These are phyloP conservation scores for Diplocarpon mali DNA, from an alignment of 2,329 filamentous ascomycete genomes.

Conservation along the genomic window DNA sequence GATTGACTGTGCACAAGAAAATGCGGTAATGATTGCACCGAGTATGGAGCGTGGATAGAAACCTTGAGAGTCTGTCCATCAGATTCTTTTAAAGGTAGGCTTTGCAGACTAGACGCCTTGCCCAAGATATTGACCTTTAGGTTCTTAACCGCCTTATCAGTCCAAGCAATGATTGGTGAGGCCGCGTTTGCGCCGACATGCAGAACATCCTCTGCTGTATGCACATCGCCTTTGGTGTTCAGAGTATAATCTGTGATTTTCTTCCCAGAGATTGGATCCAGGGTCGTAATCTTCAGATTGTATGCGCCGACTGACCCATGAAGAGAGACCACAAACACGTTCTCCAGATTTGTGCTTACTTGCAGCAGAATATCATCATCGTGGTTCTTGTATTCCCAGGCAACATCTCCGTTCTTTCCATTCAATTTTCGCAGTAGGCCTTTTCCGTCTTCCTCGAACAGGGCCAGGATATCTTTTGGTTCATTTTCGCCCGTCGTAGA, in stretches of 20 bases:
- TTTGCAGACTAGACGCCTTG: conserved; percentile 41
- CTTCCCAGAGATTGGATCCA: conserved; percentile 64
- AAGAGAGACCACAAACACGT: conserved; percentile 68
- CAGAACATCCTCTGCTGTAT: conserved; percentile 51
- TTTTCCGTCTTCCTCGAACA: conserved; percentile 47
- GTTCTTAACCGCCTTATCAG: conserved; percentile 48
- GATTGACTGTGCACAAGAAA: conserved; percentile 78
- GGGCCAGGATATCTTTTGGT: conserved; percentile 59
- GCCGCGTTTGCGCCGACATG: conserved; percentile 68
- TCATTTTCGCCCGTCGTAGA: conserved; percentile 40
- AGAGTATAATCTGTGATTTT: conserved; percentile 61
- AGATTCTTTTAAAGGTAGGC: conserved; percentile 38
- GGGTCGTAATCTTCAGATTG: conserved; percentile 62
- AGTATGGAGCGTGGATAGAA: conserved; percentile 61
- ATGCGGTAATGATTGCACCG: conserved; percentile 62
- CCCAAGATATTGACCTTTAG: conserved; percentile 64
- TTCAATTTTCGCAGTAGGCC: conserved; percentile 60
- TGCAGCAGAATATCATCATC: conserved; percentile 65
- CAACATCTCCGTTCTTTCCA: conserved; percentile 57
- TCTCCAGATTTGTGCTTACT: conserved; percentile 54
- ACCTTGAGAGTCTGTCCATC: conserved; percentile 44
- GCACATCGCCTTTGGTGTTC: conserved; percentile 63
- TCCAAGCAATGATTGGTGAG: conserved; percentile 66
- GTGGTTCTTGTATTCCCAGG: conserved; percentile 67
- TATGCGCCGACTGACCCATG: conserved; percentile 60